Evolutionary conservation across 495 filamentous ascomycete species (phyloP).

Genomic region (Saxophila tyrrhenica): DNA sequence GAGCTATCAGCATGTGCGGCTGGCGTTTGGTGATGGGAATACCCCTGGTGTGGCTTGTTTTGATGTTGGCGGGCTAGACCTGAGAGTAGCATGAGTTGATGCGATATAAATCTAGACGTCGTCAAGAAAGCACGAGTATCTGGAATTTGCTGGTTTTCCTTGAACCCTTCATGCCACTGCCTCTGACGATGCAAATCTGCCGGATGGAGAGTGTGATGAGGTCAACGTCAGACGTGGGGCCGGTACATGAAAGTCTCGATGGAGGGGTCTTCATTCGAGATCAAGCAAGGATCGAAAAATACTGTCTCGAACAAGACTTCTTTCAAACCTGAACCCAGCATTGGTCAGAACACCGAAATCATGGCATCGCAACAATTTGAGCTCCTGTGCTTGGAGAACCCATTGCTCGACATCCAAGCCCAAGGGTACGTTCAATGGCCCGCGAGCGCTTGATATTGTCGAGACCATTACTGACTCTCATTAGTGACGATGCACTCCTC

Average conservation of each 20-base stretch:
- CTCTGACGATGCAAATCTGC: too few species aligned
- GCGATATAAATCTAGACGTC: too few species aligned
- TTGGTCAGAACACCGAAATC: neutral
- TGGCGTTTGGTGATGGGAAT: too few species aligned
- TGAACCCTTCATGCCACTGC: too few species aligned
- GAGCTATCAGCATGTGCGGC: too few species aligned
- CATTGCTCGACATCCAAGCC: slow-evolving; percentile 92
- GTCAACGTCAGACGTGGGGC: too few species aligned
- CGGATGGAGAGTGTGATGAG: too few species aligned
- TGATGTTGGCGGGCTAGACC: too few species aligned
- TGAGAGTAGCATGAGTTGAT: too few species aligned
- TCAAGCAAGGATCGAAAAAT: neutral
- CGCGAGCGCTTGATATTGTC: neutral
- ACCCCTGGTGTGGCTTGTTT: too few species aligned
- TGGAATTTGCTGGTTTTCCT: neutral
- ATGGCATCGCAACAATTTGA: slow-evolving; percentile 34
- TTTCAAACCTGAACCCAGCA: neutral
- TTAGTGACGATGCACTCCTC: slow-evolving; percentile 63
- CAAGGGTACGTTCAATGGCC: slow-evolving; percentile 41
- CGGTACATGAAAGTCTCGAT: too few species aligned
- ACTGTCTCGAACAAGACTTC: neutral
- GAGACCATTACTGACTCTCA: slow-evolving; percentile 5
- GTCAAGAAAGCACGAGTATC: too few species aligned
- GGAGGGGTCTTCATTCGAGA: neutral
- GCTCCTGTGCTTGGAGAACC: slow-evolving; percentile 89